Evolutionary conservation across 2,329 filamentous ascomycete species (phyloP).

Genomic region (Botrytis tulipae): DNA sequence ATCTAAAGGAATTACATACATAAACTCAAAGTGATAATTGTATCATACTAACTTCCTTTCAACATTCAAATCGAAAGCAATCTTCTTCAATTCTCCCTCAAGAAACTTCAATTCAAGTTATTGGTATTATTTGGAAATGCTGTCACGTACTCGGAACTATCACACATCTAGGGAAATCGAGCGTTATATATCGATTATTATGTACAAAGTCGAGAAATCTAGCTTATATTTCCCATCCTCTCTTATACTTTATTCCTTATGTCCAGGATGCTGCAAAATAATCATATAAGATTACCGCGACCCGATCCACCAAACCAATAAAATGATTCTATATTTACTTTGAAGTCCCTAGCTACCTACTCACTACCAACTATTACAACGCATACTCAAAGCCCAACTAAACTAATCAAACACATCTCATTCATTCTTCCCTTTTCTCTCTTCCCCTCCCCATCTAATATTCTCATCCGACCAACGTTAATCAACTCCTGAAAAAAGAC

Average conservation of each 20-base stretch:
- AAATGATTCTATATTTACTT: not conserved
- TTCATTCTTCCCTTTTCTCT: no score
- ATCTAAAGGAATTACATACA: fast-evolving
- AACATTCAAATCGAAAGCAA: fast-evolving
- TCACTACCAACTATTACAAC: not conserved
- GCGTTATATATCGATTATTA: not conserved
- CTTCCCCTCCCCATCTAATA: no score
- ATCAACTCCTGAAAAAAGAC: no score
- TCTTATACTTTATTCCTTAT: not conserved
- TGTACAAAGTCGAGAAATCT: not conserved
- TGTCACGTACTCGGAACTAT: not conserved
- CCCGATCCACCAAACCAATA: not conserved
- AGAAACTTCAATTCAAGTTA: not conserved
- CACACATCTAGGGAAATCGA: not conserved
- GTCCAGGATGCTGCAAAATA: no score
- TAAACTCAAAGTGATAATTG: not conserved
- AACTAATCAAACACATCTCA: no score
- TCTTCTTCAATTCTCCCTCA: not conserved
- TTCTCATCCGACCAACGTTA: no score
- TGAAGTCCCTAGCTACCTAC: no score
- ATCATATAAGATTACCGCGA: no score
- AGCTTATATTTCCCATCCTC: not conserved
- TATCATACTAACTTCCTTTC: not conserved
- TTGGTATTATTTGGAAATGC: not conserved
- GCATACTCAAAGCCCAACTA: not conserved